Conservation (phyloP, 495 filamentous ascomycete species). For the Penicillium bialowiezense region DNA sequence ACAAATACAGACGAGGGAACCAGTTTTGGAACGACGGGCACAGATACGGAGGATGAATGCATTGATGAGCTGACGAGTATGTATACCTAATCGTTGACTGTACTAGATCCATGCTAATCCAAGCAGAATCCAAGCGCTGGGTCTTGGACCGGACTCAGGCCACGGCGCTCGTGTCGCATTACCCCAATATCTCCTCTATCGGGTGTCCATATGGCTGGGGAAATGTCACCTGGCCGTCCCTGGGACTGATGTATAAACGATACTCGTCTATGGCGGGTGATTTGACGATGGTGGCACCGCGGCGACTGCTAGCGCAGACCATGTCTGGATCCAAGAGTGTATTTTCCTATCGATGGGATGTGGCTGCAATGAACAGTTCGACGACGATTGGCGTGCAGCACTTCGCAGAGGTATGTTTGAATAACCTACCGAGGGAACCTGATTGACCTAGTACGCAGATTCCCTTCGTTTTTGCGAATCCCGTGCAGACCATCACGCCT, state of each 20-base stretch:
- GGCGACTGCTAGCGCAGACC: constrained; percentile 48
- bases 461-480: constrained; percentile 50
- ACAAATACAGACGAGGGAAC: constrained; percentile 50
- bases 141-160: constrained; percentile 28
- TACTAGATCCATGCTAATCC: background rate
- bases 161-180: constrained; percentile 27
- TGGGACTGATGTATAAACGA: constrained; percentile 52
- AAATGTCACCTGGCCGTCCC: constrained; percentile 36
- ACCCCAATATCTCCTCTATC: constrained; percentile 43
- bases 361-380: constrained; percentile 27
- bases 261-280: constrained; percentile 53
- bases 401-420: constrained; percentile 31
- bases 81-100: background rate
- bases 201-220: constrained; percentile 52
- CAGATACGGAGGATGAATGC: constrained; percentile 43
- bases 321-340: constrained; percentile 44
- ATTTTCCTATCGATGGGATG: constrained; percentile 57
- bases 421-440: too few species aligned
- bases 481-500: constrained; percentile 34
- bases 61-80: constrained; percentile 39
- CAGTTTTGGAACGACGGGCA: constrained; percentile 43
- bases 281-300: constrained; percentile 51
- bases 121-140: constrained; percentile 37
- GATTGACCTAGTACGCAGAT: constrained; percentile 17
- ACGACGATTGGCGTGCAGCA: constrained; percentile 33